Conservation (phyloP, 352 stramenopile genomes). For the Phytophthora cactorum region DNA sequence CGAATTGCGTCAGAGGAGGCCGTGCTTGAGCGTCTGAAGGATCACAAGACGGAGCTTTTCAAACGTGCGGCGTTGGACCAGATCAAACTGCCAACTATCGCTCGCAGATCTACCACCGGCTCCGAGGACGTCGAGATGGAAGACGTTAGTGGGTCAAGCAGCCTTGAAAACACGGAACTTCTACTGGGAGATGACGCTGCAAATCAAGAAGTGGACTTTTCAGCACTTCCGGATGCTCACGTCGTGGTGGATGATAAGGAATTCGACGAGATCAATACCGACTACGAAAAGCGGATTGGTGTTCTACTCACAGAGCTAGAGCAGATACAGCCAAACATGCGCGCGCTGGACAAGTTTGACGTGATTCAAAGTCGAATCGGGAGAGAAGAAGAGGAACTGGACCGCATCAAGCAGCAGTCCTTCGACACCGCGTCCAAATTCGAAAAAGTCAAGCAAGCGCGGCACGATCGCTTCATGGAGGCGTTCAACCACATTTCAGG, state of each 20-base stretch:
- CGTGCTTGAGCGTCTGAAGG: slow-evolving; percentile 91
- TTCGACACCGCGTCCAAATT: slow-evolving; percentile 73
- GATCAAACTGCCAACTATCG: slow-evolving; percentile 86
- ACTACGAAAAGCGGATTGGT: slow-evolving; percentile 58
- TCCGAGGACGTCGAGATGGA: slow-evolving; percentile 73
- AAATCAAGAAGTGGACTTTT: slow-evolving; percentile 91
- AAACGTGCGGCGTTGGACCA: slow-evolving; percentile 96
- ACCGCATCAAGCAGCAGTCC: slow-evolving; percentile 71
- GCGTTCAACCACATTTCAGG: slow-evolving; percentile 95
- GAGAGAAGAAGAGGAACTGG: slow-evolving; percentile 82
- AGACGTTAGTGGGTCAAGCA: slow-evolving; percentile 31
- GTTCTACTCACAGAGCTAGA: slow-evolving; percentile 35
- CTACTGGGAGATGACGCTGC: slow-evolving; percentile 56
- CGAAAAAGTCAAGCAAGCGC: slow-evolving; percentile 73
- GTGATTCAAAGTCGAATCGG: slow-evolving; percentile 83
- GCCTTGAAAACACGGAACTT: slow-evolving; percentile 45
- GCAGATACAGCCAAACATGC: slow-evolving; percentile 95
- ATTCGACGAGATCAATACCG: slow-evolving; percentile 81
- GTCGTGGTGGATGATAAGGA: slow-evolving; percentile 85
- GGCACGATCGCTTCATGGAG: slow-evolving; percentile 91
- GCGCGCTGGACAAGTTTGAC: slow-evolving; percentile 89
- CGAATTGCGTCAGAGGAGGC: slow-evolving; percentile 90
- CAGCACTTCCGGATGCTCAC: slow-evolving; percentile 72
- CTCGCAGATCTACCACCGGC: slow-evolving; percentile 27
- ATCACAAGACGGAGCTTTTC: slow-evolving; percentile 95